Percentiles rank a stretch among this genome's conserved stretches.
These are phyloP conservation scores for Cairneyella variabilis DNA, from an alignment of 495 filamentous ascomycete species.

Conservation along the genomic window DNA sequence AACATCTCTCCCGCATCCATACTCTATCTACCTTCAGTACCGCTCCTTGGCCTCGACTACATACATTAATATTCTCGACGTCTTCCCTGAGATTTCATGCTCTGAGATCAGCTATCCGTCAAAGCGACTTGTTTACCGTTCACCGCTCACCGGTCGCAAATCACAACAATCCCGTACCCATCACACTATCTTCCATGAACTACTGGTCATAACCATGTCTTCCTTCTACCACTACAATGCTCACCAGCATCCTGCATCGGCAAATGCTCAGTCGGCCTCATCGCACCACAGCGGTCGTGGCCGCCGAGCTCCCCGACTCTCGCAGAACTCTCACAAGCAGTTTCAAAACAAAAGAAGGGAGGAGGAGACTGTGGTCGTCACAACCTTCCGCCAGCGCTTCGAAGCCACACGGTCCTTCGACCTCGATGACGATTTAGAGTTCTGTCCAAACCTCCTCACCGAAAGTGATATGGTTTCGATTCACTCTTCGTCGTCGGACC, in stretches of 20 bases:
- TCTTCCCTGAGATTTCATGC: too few relatives aligned
- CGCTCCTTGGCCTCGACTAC: not conserved
- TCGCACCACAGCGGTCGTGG: slow-evolving; percentile 78
- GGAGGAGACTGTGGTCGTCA: slow-evolving; percentile 69
- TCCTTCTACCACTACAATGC: slow-evolving; percentile 69
- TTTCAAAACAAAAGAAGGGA: slow-evolving; percentile 82
- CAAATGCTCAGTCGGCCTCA: slow-evolving; percentile 41
- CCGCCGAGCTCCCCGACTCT: slow-evolving; percentile 79
- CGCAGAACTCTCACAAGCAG: slow-evolving; percentile 80
- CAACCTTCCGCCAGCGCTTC: slow-evolving; percentile 76
- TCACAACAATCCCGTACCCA: not conserved
- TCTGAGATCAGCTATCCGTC: too few relatives aligned
- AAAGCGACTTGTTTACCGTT: too few relatives aligned
- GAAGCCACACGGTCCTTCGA: slow-evolving; percentile 95
- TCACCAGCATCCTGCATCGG: slow-evolving; percentile 54
- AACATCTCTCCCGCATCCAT: too few relatives aligned
- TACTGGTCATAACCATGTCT: slow-evolving; percentile 53
- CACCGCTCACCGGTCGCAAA: not conserved
- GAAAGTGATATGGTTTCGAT: slow-evolving; percentile 65
- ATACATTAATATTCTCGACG: too few relatives aligned
- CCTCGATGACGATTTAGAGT: slow-evolving; percentile 93
- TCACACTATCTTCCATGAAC: not conserved
- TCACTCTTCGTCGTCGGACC: slow-evolving; percentile 90
- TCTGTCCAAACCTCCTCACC: slow-evolving; percentile 89
- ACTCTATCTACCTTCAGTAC: too few relatives aligned